Evolutionary conservation across 1,284 basidiomycete genomes (phyloP), one percentile per base, ranked within the genome.

Genomic region (Microbotryum intermedium): DNA sequence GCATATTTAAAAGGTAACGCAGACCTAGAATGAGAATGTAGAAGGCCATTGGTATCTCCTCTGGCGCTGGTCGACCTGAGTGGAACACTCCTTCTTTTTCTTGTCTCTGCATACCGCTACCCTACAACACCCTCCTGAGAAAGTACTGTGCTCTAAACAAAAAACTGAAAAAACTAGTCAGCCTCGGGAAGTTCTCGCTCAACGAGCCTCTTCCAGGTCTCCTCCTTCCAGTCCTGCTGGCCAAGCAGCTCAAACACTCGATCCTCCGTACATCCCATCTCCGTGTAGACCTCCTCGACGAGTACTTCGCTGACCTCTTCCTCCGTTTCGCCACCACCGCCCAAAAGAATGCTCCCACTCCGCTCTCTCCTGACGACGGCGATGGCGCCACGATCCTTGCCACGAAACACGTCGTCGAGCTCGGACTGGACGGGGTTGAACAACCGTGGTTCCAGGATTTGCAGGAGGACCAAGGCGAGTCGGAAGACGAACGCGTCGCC

Each of bases 401-500:
- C 72, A 26, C 50, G 49, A 46, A 72, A 71, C 13, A 90, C 77
- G 55, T 85, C 84, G 34, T 89, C 72, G 26, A 91, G 77, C 71
- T 91, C 89, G 57, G 78, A 79, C 79, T 66, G 78, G 61, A 90
- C 87, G 0, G 89, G 89, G 71, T 90, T 90, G 76, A 90, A 91
- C 26, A 91, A 74, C 25, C 91, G 82, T 6, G 90, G 82, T 72
- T 97, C 92, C 6, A 95, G 80, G 39, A 90, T 84, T 1, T 85
- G 87, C 11, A 97, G 80, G 39, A 95, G 83, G 3, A 84, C 90
- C 9, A 97, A 79, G 0, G 88, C 83, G 6, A 85, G 84, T 39
- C 91, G 85, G 72, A 87, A 91, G 26, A 90, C 75, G 74, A 91
- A 90, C 0, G 88, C 81, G 70, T 91, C 88, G n/a, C 89, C 88